These are phyloP conservation scores for Fraxinus sp. DNA, from an alignment of 305 asterid genomes.

Conservation along the genomic window DNA sequence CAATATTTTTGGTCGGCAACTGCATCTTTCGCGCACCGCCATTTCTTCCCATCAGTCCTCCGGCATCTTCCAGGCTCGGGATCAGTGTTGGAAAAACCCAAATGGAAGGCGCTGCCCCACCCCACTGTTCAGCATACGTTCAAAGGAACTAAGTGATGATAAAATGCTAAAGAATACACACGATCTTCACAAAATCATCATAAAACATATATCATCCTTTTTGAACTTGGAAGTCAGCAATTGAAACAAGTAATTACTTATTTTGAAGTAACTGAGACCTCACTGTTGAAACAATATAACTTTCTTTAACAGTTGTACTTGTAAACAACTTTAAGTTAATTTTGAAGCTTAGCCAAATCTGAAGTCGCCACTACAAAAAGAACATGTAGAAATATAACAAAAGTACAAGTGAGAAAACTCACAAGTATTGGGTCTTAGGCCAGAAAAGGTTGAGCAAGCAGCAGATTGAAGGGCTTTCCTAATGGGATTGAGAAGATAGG, in stretches of 20 bases:
- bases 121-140: constrained; percentile 51
- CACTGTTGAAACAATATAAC: background rate
- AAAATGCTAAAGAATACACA: background rate
- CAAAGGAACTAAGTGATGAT: background rate
- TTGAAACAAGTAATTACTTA: background rate
- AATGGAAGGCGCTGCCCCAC: constrained; percentile 82
- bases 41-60: constrained; percentile 93
- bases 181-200: background rate
- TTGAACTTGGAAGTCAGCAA: background rate
- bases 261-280: background rate
- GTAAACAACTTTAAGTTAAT: background rate
- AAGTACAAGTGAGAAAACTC: constrained; percentile 28
- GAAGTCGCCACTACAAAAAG: background rate
- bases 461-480: constrained; percentile 79
- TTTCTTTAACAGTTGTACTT: background rate
- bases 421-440: constrained; percentile 68
- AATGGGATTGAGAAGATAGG: constrained; percentile 76
- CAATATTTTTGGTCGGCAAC: constrained; percentile 89
- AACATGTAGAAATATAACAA: background rate
- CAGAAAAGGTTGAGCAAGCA: constrained; percentile 50
- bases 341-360: background rate
- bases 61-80: constrained; percentile 99
- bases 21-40: constrained; percentile 98
- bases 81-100: constrained; percentile 70
- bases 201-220: background rate